phyloP scores from a whole-genome alignment of 2,329 filamentous ascomycete species.

The Aciculosporium take region DNA sequence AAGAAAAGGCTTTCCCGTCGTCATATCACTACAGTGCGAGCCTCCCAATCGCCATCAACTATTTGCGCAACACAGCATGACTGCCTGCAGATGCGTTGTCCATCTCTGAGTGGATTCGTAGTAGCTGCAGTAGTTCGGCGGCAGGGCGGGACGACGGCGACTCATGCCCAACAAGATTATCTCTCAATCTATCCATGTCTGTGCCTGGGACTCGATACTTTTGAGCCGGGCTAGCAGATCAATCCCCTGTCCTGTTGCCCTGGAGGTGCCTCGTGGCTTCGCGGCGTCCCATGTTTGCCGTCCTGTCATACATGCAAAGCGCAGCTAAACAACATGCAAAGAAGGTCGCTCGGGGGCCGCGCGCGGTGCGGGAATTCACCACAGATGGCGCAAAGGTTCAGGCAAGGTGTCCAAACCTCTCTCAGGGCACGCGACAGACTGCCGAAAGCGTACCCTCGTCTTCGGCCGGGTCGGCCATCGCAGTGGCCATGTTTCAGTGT shows the following conservation, averaged over 20 bases:
- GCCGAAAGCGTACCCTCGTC: not conserved
- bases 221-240: not conserved
- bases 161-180: not conserved
- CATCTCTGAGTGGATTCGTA: not conserved
- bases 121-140: not conserved
- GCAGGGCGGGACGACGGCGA: not conserved
- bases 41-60: not conserved
- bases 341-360: too few relatives aligned
- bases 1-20: too few relatives aligned
- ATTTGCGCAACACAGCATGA: not conserved
- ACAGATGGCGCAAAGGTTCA: not conserved
- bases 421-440: slow-evolving; percentile 2
- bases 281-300: too few relatives aligned
- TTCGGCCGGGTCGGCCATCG: not conserved
- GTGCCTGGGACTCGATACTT: not conserved
- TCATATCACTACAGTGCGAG: not conserved
- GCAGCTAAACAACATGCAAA: too few relatives aligned
- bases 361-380: not conserved
- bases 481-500: not conserved
- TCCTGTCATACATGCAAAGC: too few relatives aligned
- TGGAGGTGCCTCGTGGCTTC: too few relatives aligned
- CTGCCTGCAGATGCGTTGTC: not conserved
- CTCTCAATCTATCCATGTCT: not conserved
- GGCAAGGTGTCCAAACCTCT: too few relatives aligned
- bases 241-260: not conserved